Evolutionary conservation across 1,139 yeast genomes (phyloP).

Genomic region (Protomyces arabidopsidicola): DNA sequence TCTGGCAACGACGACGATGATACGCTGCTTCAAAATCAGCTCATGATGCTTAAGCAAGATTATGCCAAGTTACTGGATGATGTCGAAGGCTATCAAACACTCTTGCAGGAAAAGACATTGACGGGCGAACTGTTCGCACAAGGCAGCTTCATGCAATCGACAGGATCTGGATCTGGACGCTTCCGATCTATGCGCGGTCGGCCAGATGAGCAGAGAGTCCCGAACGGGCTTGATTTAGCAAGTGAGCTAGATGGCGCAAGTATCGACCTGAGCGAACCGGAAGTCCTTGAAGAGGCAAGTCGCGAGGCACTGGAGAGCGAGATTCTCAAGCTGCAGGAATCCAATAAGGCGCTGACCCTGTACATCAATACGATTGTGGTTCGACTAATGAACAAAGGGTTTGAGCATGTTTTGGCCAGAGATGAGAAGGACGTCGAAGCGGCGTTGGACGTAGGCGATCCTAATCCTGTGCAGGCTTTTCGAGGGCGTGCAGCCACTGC

Average conservation of each 20-base stretch:
- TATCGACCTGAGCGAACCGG: background rate
- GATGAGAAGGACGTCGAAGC: slow-evolving; percentile 7
- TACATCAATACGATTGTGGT: slow-evolving; percentile 18
- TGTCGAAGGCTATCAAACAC: slow-evolving; percentile 17
- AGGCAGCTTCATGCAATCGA: slow-evolving; percentile 18
- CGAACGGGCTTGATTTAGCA: slow-evolving; percentile 1
- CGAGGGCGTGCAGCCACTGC: background rate
- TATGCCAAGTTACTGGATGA: slow-evolving; percentile 5
- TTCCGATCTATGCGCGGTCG: slow-evolving; percentile 16
- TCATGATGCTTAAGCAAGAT: slow-evolving; percentile 1
- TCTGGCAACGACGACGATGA: background rate
- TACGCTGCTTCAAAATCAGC: background rate
- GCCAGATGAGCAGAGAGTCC: background rate
- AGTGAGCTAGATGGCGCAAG: background rate
- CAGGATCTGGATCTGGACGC: background rate
- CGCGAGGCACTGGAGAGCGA: slow-evolving; percentile 18
- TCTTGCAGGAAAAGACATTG: slow-evolving; percentile 11
- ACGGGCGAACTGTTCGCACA: slow-evolving; percentile 15
- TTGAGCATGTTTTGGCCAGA: slow-evolving; percentile 13
- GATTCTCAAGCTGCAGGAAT: slow-evolving; percentile 7
- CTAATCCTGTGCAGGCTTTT: background rate
- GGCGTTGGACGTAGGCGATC: background rate
- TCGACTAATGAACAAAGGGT: slow-evolving; percentile 15
- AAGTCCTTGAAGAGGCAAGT: slow-evolving; percentile 3
- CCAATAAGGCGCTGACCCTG: slow-evolving; percentile 15